Base-by-base conservation (phyloP, 257 asterid species). In the Echites panduratus region DNA sequence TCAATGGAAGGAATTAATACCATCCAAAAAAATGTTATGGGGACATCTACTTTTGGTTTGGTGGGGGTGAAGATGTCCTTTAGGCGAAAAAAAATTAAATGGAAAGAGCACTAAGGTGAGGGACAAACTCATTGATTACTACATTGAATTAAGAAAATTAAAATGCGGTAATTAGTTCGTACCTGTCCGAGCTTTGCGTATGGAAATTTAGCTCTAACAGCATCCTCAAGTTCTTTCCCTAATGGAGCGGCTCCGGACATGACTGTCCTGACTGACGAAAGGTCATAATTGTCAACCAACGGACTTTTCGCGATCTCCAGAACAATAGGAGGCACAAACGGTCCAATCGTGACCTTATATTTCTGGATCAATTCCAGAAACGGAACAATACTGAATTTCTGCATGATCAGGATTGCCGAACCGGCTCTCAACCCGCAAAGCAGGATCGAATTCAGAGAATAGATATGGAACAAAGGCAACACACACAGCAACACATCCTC, bases 211-310 rank as follows among this genome's bases (percentile, higher is more conserved):
- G 66, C 57, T 29, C 97, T 74, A 0, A 87, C 97, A 1, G 97
- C 89, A 57, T 94, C 99, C 85, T 94, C 97, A 49, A 94, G 85
- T 81, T 94, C 99, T 87, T 89, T 90, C 1, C 99, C 99, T 0
- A 94, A 86, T 9, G 99, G 99, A n/a, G 97, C 99, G 47, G 97
- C 99, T 66, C 99, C 99, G 0, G 99, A 94, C 95, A 91, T 84
- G 35, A 94, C 97, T 63, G 88, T 87, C 82, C 94, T 79, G 3
- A 91, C 80, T 0, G 99, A 86, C 0, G 97, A 89, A n/a, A 94
- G 89, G 85, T 94, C 97, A 16, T 88, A 91, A 12, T 89, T 82
- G 45, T 77, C 90, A 71, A 88, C 95, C n/a, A 84, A 63, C 10
- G 96, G 93, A 58, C 95, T 91, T 81, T 91, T 94, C 3, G 81